Evolutionary conservation across 2,329 filamentous ascomycete species (phyloP), one percentile per base, ranked within the genome.

Genomic region (Fusarium austroafricanum): DNA sequence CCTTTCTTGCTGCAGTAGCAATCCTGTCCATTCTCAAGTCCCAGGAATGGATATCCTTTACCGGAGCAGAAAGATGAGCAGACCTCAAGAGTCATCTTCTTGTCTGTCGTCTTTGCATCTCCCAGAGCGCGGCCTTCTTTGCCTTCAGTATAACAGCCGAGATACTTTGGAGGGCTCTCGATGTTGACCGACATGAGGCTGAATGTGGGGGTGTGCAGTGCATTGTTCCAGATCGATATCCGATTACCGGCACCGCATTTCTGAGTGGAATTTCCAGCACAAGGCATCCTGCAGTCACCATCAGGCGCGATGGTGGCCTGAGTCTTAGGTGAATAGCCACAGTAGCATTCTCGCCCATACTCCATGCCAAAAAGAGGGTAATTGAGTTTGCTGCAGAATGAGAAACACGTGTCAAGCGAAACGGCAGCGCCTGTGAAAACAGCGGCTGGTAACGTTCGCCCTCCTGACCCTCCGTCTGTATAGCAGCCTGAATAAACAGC

Each of bases 351-450:
- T 5, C 31, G 53, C 3, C 67, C 59, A 12, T 72, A 72, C 29
- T 72, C 70, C 70, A 72, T 72, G 7, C 70, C 70, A 29, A 72
- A 72, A 1, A 72, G 49, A 1, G 70, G 70, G 9, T 62, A 72
- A 37, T 72, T 69, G 26, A 65, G 61, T 33, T 69, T 68, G 28
- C 56, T 67, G 18, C 70, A 72, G 18, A 72, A 72, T 0, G 67
- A 52, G 5, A 65, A 70, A 10, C 70, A 72, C 1, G 58, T 69
- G 3, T 72, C 67, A 1, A 72, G 44, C 2, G 70, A 71, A 14
- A 72, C 70, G 1, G 65, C 54, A 6, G 67, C 56, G 0, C 70
- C 70, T 5, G 61, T 61, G 15, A 72, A 72, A 3, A 58, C 50
- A 6, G 67, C 65, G n/a, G 38, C 53, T 3, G 70, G 44, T 3